Evolutionary conservation across 352 stramenopile genomes (phyloP), one percentile per base, ranked within the genome.

Genomic region (Salisapilia sapeloensis): DNA sequence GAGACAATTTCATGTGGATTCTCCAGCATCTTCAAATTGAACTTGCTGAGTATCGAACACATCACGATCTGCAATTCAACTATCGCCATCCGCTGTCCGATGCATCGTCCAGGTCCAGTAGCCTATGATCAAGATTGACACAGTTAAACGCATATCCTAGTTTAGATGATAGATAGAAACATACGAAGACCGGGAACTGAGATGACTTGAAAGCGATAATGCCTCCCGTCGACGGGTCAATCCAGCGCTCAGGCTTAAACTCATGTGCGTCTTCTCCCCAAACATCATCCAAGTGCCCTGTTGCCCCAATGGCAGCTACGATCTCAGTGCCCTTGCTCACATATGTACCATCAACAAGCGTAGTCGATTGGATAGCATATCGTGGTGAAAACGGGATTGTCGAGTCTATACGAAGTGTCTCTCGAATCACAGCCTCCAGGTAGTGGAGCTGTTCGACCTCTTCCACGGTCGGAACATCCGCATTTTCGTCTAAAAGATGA

Each of bases 361-460:
- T 55, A 2, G 72, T 76, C 13, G 63, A 60, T 12, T 35, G 21
- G 18, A 47, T 56, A 0, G 53, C 50, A 20, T 58, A 45, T 23
- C 66, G 56, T 1, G 44, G 46, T 2, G 60, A 61, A 23, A 67
- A 46, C 9, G 39, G 31, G 22, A 70, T 49, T 14, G 51, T 46
- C 4, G 43, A 45, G 32, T 66, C 55, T 31, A 72, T 57, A 1
- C 74, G 57, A 16, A 90, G 39, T 20, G 47, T 76, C 43, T 90
- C 74, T 3, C 40, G 50, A 20, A 84, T 44, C 6, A 64, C 46
- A 1, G 61, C 71, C 20, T 74, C 51, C 2, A 83, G 29, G 39
- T 85, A 87, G 15, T 52, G 44, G 15, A 85, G 39, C 20, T 62
- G 39, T 16, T 60, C 44, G 10, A 81, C 28, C 11, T 82, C 40